Evolutionary conservation across 2,329 filamentous ascomycete species (phyloP).

Genomic region (Tolypocladium tundrense): DNA sequence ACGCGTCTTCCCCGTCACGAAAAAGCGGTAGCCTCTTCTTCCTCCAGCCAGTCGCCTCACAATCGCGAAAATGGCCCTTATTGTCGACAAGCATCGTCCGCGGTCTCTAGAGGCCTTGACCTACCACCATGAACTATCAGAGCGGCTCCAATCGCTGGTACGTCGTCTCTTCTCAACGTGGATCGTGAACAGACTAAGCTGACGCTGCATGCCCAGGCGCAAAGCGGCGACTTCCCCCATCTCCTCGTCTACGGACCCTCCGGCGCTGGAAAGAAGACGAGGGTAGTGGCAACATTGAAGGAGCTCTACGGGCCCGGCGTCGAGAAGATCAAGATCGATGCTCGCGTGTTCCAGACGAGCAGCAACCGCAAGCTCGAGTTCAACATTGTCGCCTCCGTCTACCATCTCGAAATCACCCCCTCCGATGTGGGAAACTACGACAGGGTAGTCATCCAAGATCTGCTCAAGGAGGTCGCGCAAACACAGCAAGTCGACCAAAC

Average conservation of each 20-base stretch:
- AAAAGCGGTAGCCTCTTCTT: constrained; percentile 11
- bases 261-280: constrained; percentile 94
- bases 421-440: constrained; percentile 96
- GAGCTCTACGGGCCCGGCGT: constrained; percentile 92
- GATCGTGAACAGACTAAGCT: not conserved
- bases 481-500: constrained; percentile 96
- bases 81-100: constrained; percentile 63
- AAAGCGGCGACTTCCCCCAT: constrained; percentile 96
- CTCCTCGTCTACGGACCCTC: constrained; percentile 95
- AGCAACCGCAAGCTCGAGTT: constrained; percentile 97
- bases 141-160: constrained; percentile 78
- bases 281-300: constrained; percentile 89
- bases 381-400: constrained; percentile 94
- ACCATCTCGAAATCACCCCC: constrained; percentile 96
- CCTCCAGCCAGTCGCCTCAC: constrained; percentile 4
- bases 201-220: constrained; percentile 50
- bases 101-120: constrained; percentile 67
- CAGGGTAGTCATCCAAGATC: constrained; percentile 86
- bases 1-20: constrained; percentile 18
- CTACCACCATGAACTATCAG: constrained; percentile 83
- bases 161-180: constrained; percentile 12
- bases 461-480: constrained; percentile 95
- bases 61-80: constrained; percentile 47
- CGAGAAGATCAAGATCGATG: constrained; percentile 99
- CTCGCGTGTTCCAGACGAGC: constrained; percentile 89